A percentile compares a stretch with the other conserved stretches of the same genome.
Evolutionary conservation across 768 basidiomycete genomes (phyloP).

Genomic region (Pleurotus giganteus): DNA sequence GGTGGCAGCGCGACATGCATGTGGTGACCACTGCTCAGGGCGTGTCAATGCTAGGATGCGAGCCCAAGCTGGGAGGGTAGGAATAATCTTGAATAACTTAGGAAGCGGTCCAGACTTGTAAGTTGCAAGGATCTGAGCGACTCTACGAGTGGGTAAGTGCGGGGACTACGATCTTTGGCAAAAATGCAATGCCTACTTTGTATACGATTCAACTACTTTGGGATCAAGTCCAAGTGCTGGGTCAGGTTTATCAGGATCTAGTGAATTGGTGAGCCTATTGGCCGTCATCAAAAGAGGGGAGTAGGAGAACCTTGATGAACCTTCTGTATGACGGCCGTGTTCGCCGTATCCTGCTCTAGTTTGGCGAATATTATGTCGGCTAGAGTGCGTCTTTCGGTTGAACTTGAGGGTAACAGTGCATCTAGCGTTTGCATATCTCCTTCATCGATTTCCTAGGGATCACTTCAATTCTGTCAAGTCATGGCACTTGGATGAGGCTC

Average conservation of each 20-base stretch:
- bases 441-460: slow-evolving; percentile 79
- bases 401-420: slow-evolving; percentile 70
- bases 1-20: slow-evolving; percentile 92
- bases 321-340: slow-evolving; percentile 56
- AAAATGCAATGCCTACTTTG: slow-evolving; percentile 58
- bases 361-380: slow-evolving; percentile 98
- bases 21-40: slow-evolving; percentile 94
- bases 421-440: slow-evolving; percentile 87
- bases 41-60: slow-evolving; percentile 89
- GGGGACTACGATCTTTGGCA: neutral
- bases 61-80: slow-evolving; percentile 94
- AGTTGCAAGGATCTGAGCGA: slow-evolving; percentile 79
- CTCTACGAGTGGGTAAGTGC: slow-evolving; percentile 40
- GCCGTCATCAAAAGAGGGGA: neutral
- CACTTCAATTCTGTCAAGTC: slow-evolving; percentile 11
- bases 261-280: slow-evolving; percentile 5
- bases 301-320: slow-evolving; percentile 50
- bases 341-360: slow-evolving; percentile 60
- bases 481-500: slow-evolving; percentile 21
- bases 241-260: slow-evolving; percentile 60
- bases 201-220: slow-evolving; percentile 88
- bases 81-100: slow-evolving; percentile 97
- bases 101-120: slow-evolving; percentile 95
- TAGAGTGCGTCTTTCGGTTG: slow-evolving; percentile 77
- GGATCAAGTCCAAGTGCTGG: slow-evolving; percentile 89